Base-by-base conservation (phyloP, 352 stramenopile genomes). In the Phytophthora citrophthora region DNA sequence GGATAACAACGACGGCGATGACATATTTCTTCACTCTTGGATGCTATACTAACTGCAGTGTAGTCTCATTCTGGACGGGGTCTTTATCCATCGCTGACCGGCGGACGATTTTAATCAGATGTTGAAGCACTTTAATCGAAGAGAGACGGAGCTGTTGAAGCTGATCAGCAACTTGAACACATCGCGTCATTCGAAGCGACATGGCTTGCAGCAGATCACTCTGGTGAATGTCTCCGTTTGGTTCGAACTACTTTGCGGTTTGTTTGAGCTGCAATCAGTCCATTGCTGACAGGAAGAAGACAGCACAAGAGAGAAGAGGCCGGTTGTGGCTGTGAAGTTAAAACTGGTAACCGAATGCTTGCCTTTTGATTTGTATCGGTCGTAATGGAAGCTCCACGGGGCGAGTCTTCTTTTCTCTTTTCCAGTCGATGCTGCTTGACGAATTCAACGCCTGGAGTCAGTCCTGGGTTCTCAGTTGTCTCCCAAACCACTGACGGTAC, bases 121-220 rank as follows among this genome's bases (percentile, higher is more conserved):
- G 59, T 55, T 68, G 52, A 62, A 63, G 60, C 18, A 34, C 9
- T 56, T 68, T 68, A 68, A 68, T 68, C 61, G 20, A 61, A 20
- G 53, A 70, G 55, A 66, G 62, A 50, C 62, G 62, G 54, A 70
- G 54, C 47, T 54, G 54, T 70, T 70, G 61, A 70, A 70, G 61
- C 46, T 60, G 47, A 27, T 70, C 62, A 64, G 39, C 40, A 70
- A 66, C 43, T 71, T 67, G 63, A 66, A 67, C 24, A 46, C 24
- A 24, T 29, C 38, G 54, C 46, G 44, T 59, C 38, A 70, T 41
- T 57, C 16, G 45, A 51, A 34, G 27, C 16, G 16, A 13, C 9
- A 9, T 54, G 29, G 29, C 9, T 34, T 59, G 47, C 61, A 60
- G 26, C 62, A 54, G 23, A 65, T 61, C 49, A 27, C 36, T 46